Evolutionary conservation across 2,329 filamentous ascomycete species (phyloP), one percentile per base, ranked within the genome.

Genomic region (Leptographium radiaticola): DNA sequence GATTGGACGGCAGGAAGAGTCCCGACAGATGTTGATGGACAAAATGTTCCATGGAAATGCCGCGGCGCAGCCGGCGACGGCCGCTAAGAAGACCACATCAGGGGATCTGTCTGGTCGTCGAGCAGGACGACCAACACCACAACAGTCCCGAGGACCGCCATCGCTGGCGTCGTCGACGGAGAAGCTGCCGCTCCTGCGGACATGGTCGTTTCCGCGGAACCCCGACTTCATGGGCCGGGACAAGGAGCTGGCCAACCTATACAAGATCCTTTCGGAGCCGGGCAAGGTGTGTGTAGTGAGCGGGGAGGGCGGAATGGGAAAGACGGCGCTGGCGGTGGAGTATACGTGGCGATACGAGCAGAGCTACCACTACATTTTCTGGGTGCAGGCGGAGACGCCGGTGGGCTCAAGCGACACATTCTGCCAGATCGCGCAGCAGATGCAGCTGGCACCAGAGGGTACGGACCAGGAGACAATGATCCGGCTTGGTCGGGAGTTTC

Each of bases 321-420:
- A 64, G 53, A 62, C 62, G 16, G 53, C 60, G 3, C 55, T 61
- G 1, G 61, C 61, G 4, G 53, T 60, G 12, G 60, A 64, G 39
- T 63, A 61, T 46, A 59, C 58, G 0, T 59, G 59, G 57, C 58
- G 57, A 9, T 62, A 55, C 36, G 57, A 57, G 52, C 59, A 61
- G 30, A 54, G 33, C 31, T 60, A 60, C 52, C 55, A 60, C 45
- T 61, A 59, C 53, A 59, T 62, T 6, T 63, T 63, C 44, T 63
- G 62, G 62, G 55, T 60, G 2, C 59, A 62, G 39, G 60, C 62
- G 3, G 62, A 63, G 52, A 63, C 58, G 13, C 47, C 57, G 4
- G 55, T 57, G 1, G 55, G 57, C 1, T 53, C 50, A 0, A 56
- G 56, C 49, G 53, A 59, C 40, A 59, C 58, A 7, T 59, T 59